Conservation (phyloP, 345 rosid species). For the Microthlaspi erraticum region DNA sequence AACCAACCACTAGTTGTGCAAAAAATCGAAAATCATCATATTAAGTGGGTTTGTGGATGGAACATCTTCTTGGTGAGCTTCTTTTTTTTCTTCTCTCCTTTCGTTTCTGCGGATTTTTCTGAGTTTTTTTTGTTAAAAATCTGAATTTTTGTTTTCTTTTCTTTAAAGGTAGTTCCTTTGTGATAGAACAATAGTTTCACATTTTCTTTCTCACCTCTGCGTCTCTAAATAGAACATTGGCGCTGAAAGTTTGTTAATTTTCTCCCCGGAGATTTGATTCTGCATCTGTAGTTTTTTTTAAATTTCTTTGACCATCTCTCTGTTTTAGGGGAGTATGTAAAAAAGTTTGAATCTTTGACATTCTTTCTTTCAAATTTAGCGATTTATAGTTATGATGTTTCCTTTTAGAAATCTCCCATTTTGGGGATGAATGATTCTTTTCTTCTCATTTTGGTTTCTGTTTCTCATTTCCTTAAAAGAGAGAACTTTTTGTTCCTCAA, state of each 20-base stretch:
- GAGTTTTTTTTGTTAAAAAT: background rate
- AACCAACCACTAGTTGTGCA: constrained; percentile 29
- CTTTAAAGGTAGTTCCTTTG: constrained; percentile 16
- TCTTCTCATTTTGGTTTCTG: background rate
- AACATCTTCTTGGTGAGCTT: constrained; percentile 46
- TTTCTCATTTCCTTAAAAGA: background rate
- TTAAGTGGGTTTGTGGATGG: constrained; percentile 40
- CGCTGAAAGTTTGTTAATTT: constrained; percentile 10
- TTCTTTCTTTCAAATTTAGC: background rate
- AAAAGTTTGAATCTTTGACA: constrained; percentile 44
- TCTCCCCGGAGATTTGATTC: constrained; percentile 25
- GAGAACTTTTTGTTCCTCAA: constrained; percentile 44
- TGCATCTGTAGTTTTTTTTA: background rate
- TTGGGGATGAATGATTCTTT: constrained; percentile 5
- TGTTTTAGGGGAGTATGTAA: constrained; percentile 37
- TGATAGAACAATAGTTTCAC: background rate
- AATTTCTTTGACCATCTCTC: constrained; percentile 26
- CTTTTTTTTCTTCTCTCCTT: constrained; percentile 13
- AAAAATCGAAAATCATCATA: background rate
- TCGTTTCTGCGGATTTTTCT: constrained; percentile 39
- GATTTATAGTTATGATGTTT: background rate
- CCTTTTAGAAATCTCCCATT: constrained; percentile 18
- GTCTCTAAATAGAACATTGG: constrained; percentile 15
- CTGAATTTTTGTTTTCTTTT: background rate
- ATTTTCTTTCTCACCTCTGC: background rate